A percentile compares a stretch with the other conserved stretches of the same genome.
Evolutionary conservation across 257 asterid species (phyloP).

Genomic region (Scutellaria minor): DNA sequence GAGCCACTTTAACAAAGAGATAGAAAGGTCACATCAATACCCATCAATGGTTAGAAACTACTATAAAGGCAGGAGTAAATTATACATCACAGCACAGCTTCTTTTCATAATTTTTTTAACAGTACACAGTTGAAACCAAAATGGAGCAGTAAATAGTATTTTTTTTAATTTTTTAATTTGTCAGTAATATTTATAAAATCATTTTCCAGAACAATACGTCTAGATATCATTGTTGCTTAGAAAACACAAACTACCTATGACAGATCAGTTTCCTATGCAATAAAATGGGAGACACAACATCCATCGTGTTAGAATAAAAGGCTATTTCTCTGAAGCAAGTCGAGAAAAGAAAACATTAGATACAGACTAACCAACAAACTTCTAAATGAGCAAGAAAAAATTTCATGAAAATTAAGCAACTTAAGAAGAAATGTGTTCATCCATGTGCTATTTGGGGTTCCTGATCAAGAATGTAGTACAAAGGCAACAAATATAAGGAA

Average conservation of each 20-base stretch:
- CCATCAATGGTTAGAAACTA: not conserved
- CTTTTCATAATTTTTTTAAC: not conserved
- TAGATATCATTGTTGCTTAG: conserved; percentile 6
- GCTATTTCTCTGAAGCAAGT: conserved; percentile 6
- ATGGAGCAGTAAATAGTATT: not conserved
- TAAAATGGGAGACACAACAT: not conserved
- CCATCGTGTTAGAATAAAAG: not conserved
- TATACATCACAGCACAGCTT: not conserved
- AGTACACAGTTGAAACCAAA: not conserved
- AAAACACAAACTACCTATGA: not conserved
- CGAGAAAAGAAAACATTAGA: not conserved
- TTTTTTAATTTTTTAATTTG: not conserved
- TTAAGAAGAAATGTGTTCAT: conserved; percentile 18
- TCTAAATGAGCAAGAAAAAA: not conserved
- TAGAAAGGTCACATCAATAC: conserved; percentile 11
- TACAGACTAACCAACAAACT: not conserved
- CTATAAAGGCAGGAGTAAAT: not conserved
- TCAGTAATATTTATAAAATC: not conserved
- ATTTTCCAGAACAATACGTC: not conserved
- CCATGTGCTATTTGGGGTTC: not conserved
- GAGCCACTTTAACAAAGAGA: not conserved
- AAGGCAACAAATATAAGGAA: conserved; percentile 25
- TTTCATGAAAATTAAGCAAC: not conserved
- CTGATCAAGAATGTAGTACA: conserved; percentile 15
- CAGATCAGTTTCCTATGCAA: not conserved